These are phyloP conservation scores for Crotalaria pallida DNA, from an alignment of 306 rosid genomes.

Conservation along the genomic window DNA sequence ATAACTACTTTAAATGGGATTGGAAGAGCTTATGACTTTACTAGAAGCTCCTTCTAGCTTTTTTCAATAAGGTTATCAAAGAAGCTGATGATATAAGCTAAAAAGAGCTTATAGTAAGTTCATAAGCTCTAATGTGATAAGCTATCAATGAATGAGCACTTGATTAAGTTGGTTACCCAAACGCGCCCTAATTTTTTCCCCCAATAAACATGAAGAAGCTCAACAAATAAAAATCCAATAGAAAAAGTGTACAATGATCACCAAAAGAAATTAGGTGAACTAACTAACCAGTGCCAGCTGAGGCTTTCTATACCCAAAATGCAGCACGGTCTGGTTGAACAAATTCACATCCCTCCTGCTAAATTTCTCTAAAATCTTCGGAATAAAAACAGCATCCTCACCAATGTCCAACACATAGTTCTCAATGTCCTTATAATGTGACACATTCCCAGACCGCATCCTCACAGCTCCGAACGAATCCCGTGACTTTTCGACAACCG, in stretches of 20 bases:
- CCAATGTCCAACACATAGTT: constrained; percentile 60
- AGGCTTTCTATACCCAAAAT: constrained; percentile 74
- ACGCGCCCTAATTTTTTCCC: neutral
- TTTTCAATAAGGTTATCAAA: too few species aligned
- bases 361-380: constrained; percentile 68
- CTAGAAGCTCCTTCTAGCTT: too few species aligned
- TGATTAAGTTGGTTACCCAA: too few species aligned
- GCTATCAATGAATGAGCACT: too few species aligned
- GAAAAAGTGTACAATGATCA: neutral
- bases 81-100: too few species aligned
- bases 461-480: constrained; percentile 31
- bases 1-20: too few species aligned
- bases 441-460: constrained; percentile 37
- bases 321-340: constrained; percentile 38
- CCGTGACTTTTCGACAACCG: constrained; percentile 54
- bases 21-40: too few species aligned
- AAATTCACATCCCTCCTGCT: constrained; percentile 33
- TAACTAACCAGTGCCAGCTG: constrained; percentile 85
- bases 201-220: neutral
- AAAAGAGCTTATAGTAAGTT: too few species aligned
- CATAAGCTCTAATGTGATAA: too few species aligned
- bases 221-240: constrained; percentile 2
- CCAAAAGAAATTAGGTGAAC: neutral
- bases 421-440: constrained; percentile 40
- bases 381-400: constrained; percentile 61